A percentile compares a stretch with the other conserved stretches of the same genome.
Evolutionary conservation across 2,329 filamentous ascomycete species (phyloP).

Genomic region (Colletotrichum nymphaeae): DNA sequence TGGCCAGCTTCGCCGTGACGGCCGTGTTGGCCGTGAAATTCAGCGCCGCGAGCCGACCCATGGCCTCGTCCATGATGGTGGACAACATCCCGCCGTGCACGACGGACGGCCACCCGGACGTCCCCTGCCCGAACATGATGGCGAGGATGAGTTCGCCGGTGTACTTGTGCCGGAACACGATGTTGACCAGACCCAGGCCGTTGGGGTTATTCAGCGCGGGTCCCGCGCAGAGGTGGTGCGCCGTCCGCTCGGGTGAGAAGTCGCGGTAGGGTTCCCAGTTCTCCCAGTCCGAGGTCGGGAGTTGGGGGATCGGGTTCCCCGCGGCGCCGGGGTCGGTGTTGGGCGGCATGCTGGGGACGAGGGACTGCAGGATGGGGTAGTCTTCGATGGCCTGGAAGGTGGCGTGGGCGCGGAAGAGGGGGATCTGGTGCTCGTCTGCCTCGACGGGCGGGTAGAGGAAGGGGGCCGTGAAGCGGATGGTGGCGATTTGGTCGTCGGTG

Average conservation of each 20-base stretch:
- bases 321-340: background rate
- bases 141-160: slow-evolving; percentile 44
- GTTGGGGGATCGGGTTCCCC: background rate
- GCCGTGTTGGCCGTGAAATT: slow-evolving; percentile 26
- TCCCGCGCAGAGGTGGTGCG: slow-evolving; percentile 48
- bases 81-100: slow-evolving; percentile 52
- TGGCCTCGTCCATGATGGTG: slow-evolving; percentile 51
- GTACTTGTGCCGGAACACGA: slow-evolving; percentile 44
- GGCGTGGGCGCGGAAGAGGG: slow-evolving; percentile 1
- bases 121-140: slow-evolving; percentile 46
- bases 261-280: slow-evolving; percentile 26
- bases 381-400: background rate
- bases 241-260: background rate
- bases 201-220: slow-evolving; percentile 42
- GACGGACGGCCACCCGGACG: slow-evolving; percentile 46
- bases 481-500: slow-evolving; percentile 8
- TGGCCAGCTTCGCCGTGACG: slow-evolving; percentile 27
- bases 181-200: slow-evolving; percentile 47
- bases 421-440: background rate
- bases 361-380: slow-evolving; percentile 4
- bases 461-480: slow-evolving; percentile 16
- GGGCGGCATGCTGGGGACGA: background rate
- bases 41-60: slow-evolving; percentile 40
- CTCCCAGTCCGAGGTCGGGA: slow-evolving; percentile 9
- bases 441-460: slow-evolving; percentile 9